Evolutionary conservation across 2,329 filamentous ascomycete species (phyloP), one percentile per base, ranked within the genome.

Genomic region (Alternaria sp.): DNA sequence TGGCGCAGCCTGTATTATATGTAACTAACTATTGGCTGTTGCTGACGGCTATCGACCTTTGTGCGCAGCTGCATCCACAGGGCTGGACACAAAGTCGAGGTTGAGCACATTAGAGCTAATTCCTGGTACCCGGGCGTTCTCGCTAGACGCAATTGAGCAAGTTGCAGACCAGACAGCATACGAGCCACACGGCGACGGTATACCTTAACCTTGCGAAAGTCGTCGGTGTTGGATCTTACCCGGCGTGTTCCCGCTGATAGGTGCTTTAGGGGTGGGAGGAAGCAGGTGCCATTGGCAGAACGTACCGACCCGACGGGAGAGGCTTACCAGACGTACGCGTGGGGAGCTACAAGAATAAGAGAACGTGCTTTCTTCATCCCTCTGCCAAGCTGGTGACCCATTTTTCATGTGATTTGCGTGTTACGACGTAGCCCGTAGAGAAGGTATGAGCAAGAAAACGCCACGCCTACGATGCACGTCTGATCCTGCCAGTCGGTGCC

Each of bases 371-470:
- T 24, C 46, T 38, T 20, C 7, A 24, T 49, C 20, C 20, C 14
- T 8, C 20, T 20, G 32, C 46, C 46, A 49, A 36, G 46, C 46
- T 24, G 32, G 36, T 7, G 46, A 49, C 32, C 30, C 32, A 38
- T 3, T 49, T 49, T 49, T 49, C 46, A 24, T 49, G 14, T 49
- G 20, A 20, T n/a, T n/a, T 5, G 34, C 46, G n/a, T 48, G 46
- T 48, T 14, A 18, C 46, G 46, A 48, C 30, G 7, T 22, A 34
- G 22, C n/a, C 46, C 46, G 28, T 36, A 20, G 32, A 26, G 46
- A 36, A 49, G 46, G 30, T 34, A 48, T 24, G 46, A 38, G 46
- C 32, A 38, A 49, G 46, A 49, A 48, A 49, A 34, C 32, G 46
- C 32, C 32, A 49, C 20, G 46, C 32, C 46, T n/a, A 20, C 32